Evolutionary conservation across 1,284 basidiomycete genomes (phyloP), one percentile per base, ranked within the genome.

Genomic region (Apiotrichum laibachii): DNA sequence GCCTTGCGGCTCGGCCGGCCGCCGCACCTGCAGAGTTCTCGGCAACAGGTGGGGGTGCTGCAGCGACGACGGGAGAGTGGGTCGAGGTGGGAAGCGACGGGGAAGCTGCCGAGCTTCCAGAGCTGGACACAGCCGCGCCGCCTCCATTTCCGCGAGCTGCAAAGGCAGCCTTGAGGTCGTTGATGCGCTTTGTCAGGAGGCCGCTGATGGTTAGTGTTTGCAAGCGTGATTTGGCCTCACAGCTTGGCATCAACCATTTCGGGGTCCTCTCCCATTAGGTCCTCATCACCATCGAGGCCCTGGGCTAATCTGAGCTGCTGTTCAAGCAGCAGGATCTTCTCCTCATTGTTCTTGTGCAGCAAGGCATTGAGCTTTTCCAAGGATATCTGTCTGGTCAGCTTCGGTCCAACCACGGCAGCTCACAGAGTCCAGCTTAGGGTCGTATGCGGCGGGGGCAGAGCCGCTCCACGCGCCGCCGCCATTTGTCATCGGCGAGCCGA

Each of bases 111-210:
- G 35, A 31, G 13, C 50, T 54, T 26, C 52, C 49, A 37, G 52
- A 44, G 16, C 73, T 69, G 26, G 37, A 37, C 37, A 37, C 37
- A 10, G 37, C 37, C 12, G 12, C 37, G 15, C 37, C 11, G 11
- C 37, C 37, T 37, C 15, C 37, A 11, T 11, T 16, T 11, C 37
- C 37, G 11, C 37, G 37, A 16, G 63, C 65, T 2, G 63, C 62
- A 33, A 72, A 55, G 3, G 63, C 68, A 1, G 66, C 67, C 49
- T 72, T 72, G 55, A 77, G 63, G 37, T 76, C 70, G 21, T 61
- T 60, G 13, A 75, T 67, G 6, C 76, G 71, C 22, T 64, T 67
- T 6, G 63, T 58, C 1, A 69, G 55, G 35, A 72, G 56, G 11
- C 43, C 53, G 7, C 75, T 72, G 55, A 34, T 10, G 2, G 33